Conservation (phyloP, 805 yeast species). For the Diddensiella transvaalensis region DNA sequence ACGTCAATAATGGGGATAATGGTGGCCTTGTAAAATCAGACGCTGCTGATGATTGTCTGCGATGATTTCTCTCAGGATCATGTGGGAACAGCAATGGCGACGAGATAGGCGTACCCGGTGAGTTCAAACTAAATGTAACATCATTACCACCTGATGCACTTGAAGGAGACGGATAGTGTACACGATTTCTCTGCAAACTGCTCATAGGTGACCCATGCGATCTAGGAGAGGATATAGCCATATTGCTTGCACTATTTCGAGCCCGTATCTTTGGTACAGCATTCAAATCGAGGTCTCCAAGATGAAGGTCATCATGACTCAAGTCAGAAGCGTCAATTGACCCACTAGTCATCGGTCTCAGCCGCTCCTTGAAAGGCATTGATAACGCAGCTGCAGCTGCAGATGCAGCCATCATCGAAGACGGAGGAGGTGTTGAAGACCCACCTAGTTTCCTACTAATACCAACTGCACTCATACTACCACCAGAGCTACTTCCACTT, state of each 20-base stretch:
- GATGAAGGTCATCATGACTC: constrained; percentile 9
- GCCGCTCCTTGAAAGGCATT: neutral
- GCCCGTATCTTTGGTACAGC: constrained; percentile 34
- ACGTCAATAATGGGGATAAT: constrained; percentile 69
- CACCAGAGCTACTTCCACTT: neutral
- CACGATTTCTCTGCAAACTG: constrained; percentile 14
- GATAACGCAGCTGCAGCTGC: neutral
- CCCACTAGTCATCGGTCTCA: constrained; percentile 1
- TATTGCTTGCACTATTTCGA: constrained; percentile 19
- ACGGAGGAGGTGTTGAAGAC: neutral
- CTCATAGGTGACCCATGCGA: constrained; percentile 21
- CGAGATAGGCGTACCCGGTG: constrained; percentile 58
- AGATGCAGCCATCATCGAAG: neutral
- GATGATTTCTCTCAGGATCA: constrained; percentile 35
- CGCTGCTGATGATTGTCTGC: constrained; percentile 30
- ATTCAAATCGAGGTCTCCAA: constrained; percentile 30
- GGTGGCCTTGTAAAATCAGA: constrained; percentile 51
- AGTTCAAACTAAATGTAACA: constrained; percentile 23
- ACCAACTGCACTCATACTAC: neutral
- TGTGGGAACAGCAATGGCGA: constrained; percentile 55
- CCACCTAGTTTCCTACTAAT: neutral
- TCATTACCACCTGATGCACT: neutral
- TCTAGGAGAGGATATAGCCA: constrained; percentile 12
- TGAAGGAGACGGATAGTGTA: constrained; percentile 3
- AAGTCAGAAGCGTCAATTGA: constrained; percentile 2